Evolutionary conservation across 2,329 filamentous ascomycete genomes (phyloP), one percentile per base, ranked within the genome.

Genomic region (Chaetomium olivaceum): DNA sequence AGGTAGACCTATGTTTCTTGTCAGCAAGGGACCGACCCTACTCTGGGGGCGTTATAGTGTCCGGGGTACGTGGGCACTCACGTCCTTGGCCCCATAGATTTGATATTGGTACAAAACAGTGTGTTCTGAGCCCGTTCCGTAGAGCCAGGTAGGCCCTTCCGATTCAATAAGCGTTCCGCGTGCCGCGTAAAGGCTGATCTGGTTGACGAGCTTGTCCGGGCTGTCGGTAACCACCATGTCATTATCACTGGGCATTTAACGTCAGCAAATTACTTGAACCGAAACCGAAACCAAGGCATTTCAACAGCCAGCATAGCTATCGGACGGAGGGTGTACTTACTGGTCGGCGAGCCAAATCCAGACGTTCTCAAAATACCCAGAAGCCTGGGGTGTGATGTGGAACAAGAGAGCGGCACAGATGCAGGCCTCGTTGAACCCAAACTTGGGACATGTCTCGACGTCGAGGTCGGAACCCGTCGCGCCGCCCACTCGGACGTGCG

Each of bases 341-440:
- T 61, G 31, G 27, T 61, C 58, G 21, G 58, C 58, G 1, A 29
- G 16, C 58, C 58, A 61, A 3, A 43, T 4, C 58, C 58, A 61
- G 2, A 23, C 12, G 16, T 61, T 61, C 58, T 61, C 58, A 14
- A 61, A 9, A 31, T 61, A 61, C 0, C 19, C 58, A 7, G 48
- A 21, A 6, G 56, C n/a, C 16, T 25, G 14, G 3, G 25, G 5
- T 2, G 11, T 58, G 6, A 58, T 6, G 11, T 50, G 56, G 16
- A 58, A n/a, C 25, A 58, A 1, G 39, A 58, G 25, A 1, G 39
- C 31, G 2, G 39, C 39, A 4, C 39, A 39, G 7, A 29, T 46
- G 39, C 56, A 58, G 8, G 25, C 7, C 7, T 29, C n/a, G 56
- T 48, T 25, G 1, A 12, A 1, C 3, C 8, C 16, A 2, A 29